These are phyloP conservation scores for Hygrophila difformis DNA, from an alignment of 257 asterid species.

Conservation along the genomic window DNA sequence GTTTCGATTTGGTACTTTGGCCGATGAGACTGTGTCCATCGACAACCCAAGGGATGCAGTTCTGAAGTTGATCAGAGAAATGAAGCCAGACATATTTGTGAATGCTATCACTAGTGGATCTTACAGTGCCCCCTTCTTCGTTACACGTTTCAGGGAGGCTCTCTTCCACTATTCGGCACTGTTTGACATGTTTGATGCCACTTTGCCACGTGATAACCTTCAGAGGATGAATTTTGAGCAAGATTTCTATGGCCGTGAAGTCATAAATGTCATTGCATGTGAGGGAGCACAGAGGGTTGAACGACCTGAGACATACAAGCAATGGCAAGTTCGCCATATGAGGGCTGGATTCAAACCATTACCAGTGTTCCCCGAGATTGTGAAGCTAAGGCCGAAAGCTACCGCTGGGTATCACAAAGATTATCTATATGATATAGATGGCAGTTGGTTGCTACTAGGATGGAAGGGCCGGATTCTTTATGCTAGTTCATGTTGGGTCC, in stretches of 20 bases:
- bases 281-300: constrained; percentile 81
- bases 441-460: constrained; percentile 83
- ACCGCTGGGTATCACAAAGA: constrained; percentile 50
- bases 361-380: constrained; percentile 34
- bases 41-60: constrained; percentile 75
- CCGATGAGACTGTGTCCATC: constrained; percentile 61
- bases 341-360: constrained; percentile 77
- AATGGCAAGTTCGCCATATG: constrained; percentile 64
- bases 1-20: constrained; percentile 45
- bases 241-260: constrained; percentile 65
- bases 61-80: constrained; percentile 42
- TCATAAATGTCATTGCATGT: constrained; percentile 71
- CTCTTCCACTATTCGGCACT: constrained; percentile 69
- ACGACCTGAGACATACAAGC: constrained; percentile 90
- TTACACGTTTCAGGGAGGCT: constrained; percentile 88
- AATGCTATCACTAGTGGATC: constrained; percentile 51
- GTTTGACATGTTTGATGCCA: constrained; percentile 77
- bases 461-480: constrained; percentile 81
- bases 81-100: constrained; percentile 68
- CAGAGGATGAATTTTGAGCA: constrained; percentile 63
- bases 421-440: constrained; percentile 62
- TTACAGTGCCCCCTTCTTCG: constrained; percentile 67
- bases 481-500: constrained; percentile 72
- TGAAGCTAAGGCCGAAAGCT: constrained; percentile 40
- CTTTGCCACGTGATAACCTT: constrained; percentile 57